Evolutionary conservation across 208 protist genomes (phyloP).

Genomic region (Trypanosoma vivax): DNA sequence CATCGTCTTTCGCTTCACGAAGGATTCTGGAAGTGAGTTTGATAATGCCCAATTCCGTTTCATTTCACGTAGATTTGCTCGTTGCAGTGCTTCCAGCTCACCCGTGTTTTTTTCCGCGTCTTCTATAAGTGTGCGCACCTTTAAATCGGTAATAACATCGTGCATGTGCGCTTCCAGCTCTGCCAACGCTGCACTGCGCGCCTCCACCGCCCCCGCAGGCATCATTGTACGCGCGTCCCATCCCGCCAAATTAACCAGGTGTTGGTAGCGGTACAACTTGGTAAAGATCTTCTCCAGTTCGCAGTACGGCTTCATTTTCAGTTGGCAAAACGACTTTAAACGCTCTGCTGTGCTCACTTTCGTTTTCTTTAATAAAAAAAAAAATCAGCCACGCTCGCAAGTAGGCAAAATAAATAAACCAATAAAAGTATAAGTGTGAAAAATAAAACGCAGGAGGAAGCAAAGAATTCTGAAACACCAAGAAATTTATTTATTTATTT

Average conservation of each 20-base stretch:
- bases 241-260: conserved; percentile 34
- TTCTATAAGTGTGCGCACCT: conserved; percentile 33
- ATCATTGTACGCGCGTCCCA: conserved; percentile 82
- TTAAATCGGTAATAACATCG: conserved; percentile 36
- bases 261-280: conserved; percentile 45
- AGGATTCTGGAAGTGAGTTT: conserved; percentile 40
- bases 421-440: too few species aligned
- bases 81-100: conserved; percentile 38
- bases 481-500: too few species aligned
- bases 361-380: conserved; percentile 5
- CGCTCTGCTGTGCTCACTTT: background rate
- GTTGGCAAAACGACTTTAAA: background rate
- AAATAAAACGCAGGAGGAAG: too few species aligned
- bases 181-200: conserved; percentile 56
- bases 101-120: conserved; percentile 21
- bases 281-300: conserved; percentile 54
- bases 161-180: conserved; percentile 36
- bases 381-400: background rate
- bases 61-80: conserved; percentile 73
- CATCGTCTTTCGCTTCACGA: conserved; percentile 45
- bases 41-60: conserved; percentile 24
- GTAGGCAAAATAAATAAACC: too few species aligned
- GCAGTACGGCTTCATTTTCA: conserved; percentile 62
- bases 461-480: too few species aligned
- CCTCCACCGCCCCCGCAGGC: conserved; percentile 55